Base-by-base conservation (phyloP, 768 basidiomycete species). In the Mycena pura region DNA sequence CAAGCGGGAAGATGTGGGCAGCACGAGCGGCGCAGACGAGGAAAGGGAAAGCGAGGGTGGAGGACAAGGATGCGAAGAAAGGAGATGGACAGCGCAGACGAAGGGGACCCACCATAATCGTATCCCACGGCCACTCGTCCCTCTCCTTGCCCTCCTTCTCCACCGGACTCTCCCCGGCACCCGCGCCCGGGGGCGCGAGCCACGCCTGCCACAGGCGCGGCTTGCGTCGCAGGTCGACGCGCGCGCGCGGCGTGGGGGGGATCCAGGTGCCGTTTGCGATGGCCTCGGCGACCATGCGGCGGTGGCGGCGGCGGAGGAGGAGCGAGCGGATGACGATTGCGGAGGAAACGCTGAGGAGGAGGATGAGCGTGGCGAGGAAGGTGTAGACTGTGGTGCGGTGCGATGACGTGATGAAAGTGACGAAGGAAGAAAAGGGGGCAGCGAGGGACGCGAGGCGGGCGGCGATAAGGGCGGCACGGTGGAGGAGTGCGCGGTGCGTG, bases 261-360 rank as follows among this genome's bases (percentile, higher is more conserved):
- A 83, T 61, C 82, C 85, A 88, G 7, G 86, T 86, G 9, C 88
- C 88, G 58, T 86, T 84, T 22, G 82, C 77, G 63, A 89, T 88
- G 17, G 86, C 87, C 60, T 89, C 86, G 51, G 84, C 86, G 29
- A 89, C 76, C 67, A 86, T 70, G 22, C 78, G 80, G 17, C 84
- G 81, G 57, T 87, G 85, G 4, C 89, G 82, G 14, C 87, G 74
- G 3, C 89, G 81, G n/a, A 90, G 78, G 38, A 89, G 62, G 58
- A 89, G 80, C 21, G 87, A 89, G 32, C 89, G 86, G 44, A 84
- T 64, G 60, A 90, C 82, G 69, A 90, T 88, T 13, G 86, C 86
- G 3, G 83, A 83, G 9, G 87, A 88, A n/a, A 91, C 84, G 38
- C 80, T 78, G 22, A 90, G 81, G 19, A 91, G 82, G 21, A 90